A percentile compares a stretch with the other conserved stretches of the same genome.
phyloP scores from a whole-genome alignment of 352 stramenopile genomes.

The Globisporangium splendens region DNA sequence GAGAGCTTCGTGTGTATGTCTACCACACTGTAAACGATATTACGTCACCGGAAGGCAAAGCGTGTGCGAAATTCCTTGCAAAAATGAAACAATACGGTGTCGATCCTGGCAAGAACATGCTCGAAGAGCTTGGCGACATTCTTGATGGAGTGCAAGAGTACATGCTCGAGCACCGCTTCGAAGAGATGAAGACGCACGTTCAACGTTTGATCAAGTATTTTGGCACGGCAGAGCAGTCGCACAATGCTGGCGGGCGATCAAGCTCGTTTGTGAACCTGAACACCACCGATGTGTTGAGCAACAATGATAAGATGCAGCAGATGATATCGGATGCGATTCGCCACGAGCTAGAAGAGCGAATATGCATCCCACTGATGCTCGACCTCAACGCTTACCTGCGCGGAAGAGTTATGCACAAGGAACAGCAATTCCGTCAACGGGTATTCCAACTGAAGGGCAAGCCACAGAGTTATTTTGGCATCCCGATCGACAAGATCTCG shows the following conservation, averaged over 20 bases:
- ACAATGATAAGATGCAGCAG: slow-evolving; percentile 71
- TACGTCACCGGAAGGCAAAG: slow-evolving; percentile 76
- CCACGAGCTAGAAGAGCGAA: slow-evolving; percentile 75
- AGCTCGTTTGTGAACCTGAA: slow-evolving; percentile 72
- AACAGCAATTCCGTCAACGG: slow-evolving; percentile 68
- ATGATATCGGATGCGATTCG: slow-evolving; percentile 81
- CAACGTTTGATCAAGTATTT: slow-evolving; percentile 58
- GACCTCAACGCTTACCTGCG: slow-evolving; percentile 44
- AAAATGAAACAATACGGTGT: slow-evolving; percentile 52
- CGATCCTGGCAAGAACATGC: slow-evolving; percentile 43
- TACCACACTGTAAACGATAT: slow-evolving; percentile 78
- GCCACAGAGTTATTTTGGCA: slow-evolving; percentile 80
- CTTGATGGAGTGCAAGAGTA: slow-evolving; percentile 83
- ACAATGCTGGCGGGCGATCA: slow-evolving; percentile 26
- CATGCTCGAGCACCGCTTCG: slow-evolving; percentile 81
- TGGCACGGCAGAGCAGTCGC: slow-evolving; percentile 10
- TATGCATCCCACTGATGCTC: slow-evolving; percentile 77
- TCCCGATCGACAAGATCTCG: slow-evolving; percentile 74
- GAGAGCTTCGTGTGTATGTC: slow-evolving; percentile 74
- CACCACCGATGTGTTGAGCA: slow-evolving; percentile 53
- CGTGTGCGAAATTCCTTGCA: slow-evolving; percentile 64
- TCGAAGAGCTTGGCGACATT: slow-evolving; percentile 75
- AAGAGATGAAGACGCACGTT: slow-evolving; percentile 70
- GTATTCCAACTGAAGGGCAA: slow-evolving; percentile 65
- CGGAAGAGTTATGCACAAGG: slow-evolving; percentile 53